A percentile compares a stretch with the other conserved stretches of the same genome.
Conservation (phyloP, 192 early-diverging fungal species). For the Coemansia reversa region DNA sequence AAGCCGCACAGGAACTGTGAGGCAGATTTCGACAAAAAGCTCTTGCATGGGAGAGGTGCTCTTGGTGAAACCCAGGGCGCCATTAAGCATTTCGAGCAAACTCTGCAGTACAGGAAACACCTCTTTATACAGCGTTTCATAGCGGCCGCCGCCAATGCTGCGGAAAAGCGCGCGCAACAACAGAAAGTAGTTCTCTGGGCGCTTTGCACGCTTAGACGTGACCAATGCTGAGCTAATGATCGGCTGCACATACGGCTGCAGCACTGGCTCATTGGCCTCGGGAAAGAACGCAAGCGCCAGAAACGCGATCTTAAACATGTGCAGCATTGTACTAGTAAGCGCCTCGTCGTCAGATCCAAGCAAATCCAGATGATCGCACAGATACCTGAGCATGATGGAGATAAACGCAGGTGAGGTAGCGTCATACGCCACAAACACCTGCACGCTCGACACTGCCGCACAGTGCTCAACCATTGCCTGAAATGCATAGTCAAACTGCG, state of each 20-base stretch:
- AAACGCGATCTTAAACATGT: slow-evolving; percentile 92
- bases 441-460: slow-evolving; percentile 77
- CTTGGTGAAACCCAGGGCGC: slow-evolving; percentile 69
- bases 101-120: slow-evolving; percentile 91
- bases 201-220: slow-evolving; percentile 75
- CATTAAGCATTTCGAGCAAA: slow-evolving; percentile 88
- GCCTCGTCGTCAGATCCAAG: slow-evolving; percentile 50
- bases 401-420: slow-evolving; percentile 54
- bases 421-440: slow-evolving; percentile 84
- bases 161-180: slow-evolving; percentile 88
- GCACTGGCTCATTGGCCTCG: slow-evolving; percentile 83
- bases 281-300: slow-evolving; percentile 91
- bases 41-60: slow-evolving; percentile 85
- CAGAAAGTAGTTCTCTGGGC: slow-evolving; percentile 90
- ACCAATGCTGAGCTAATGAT: slow-evolving; percentile 90
- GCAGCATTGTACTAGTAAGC: slow-evolving; percentile 66
- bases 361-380: slow-evolving; percentile 43
- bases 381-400: slow-evolving; percentile 54
- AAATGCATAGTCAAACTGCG: slow-evolving; percentile 84
- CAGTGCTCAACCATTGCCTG: slow-evolving; percentile 77
- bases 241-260: slow-evolving; percentile 88
- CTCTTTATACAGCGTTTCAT: slow-evolving; percentile 94
- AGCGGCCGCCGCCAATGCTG: slow-evolving; percentile 95
- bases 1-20: slow-evolving; percentile 95
- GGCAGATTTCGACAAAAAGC: slow-evolving; percentile 95